These are phyloP conservation scores for Vitis labrusca DNA, from an alignment of 164 flowering plant genomes.

Conservation along the genomic window DNA sequence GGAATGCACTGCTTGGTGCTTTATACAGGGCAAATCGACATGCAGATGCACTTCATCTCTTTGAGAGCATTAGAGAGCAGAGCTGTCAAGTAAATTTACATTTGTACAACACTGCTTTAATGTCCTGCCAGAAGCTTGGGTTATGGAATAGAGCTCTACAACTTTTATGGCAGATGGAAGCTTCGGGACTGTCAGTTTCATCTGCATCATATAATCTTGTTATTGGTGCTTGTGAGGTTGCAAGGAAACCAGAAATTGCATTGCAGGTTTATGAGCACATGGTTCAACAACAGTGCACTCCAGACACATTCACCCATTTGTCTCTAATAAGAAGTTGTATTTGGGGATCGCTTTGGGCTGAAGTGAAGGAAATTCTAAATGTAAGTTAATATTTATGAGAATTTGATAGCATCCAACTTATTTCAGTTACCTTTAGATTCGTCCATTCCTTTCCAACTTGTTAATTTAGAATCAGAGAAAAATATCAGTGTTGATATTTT, in stretches of 20 bases:
- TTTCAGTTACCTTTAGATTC: background rate
- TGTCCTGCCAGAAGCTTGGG: conserved; percentile 77
- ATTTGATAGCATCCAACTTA: background rate
- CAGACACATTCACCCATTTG: conserved; percentile 74
- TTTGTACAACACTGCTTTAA: conserved; percentile 62
- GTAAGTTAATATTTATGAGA: conserved; percentile 38
- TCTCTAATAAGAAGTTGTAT: conserved; percentile 74
- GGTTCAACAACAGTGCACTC: conserved; percentile 54
- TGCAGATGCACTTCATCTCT: conserved; percentile 66
- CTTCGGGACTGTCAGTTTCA: conserved; percentile 45
- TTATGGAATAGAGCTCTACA: conserved; percentile 81
- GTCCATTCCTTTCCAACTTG: no score
- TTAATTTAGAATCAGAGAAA: no score
- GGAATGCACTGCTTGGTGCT: conserved; percentile 78
- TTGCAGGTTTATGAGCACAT: conserved; percentile 83
- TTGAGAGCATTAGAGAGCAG: conserved; percentile 46
- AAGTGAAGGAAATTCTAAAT: conserved; percentile 62
- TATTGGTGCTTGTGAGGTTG: conserved; percentile 78
- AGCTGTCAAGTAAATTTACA: conserved; percentile 43
- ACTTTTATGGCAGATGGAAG: conserved; percentile 85
- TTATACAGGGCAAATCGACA: conserved; percentile 53
- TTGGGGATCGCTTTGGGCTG: conserved; percentile 80
- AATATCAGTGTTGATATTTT: no score
- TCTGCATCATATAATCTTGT: conserved; percentile 73
- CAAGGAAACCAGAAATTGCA: conserved; percentile 76